Base-by-base conservation (phyloP, 2,329 filamentous ascomycete species). In the Fusarium globosum region DNA sequence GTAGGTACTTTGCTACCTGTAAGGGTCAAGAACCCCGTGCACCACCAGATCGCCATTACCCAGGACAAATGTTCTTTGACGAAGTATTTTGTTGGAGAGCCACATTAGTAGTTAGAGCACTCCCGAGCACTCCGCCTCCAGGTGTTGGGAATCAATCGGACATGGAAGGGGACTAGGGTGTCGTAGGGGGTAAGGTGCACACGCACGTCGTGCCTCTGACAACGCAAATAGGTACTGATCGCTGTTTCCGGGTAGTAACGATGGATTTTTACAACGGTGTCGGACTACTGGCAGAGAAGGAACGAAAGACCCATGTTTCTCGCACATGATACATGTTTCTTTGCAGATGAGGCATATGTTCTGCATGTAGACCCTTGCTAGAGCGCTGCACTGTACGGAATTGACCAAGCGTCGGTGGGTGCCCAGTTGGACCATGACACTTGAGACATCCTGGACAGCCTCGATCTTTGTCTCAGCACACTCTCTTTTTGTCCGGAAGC, bases 21-120 rank as follows among this genome's bases (percentile, higher is more conserved):
- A 33, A 66, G 59, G 38, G 20, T 52, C 39, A 43, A 46, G 58
- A 66, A 55, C 66, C 70, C 66, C 55, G 62, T 71, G 59, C 70
- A 66, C 71, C 58, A 59, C 49, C 62, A 71, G 71, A 73, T 73
- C 71, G 67, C 64, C 58, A 51, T 26, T 45, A 46, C 55, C 45
- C 61, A 57, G 41, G 33, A 30, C 42, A 38, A 36, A 43, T 51
- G 30, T 20, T 57, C 67, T 48, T 69, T 65, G 67, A 69, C n/a
- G 42, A 45, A 12, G 59, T 51, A 51, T 69, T 69, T 69, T 67
- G 28, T 35, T 55, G 26, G 41, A 43, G 41, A 45, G 26, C 21
- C 52, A 67, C 64, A 51, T 30, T 30, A 30, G 28, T 30, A 30
- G 28, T 30, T 51, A 35, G 28, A 45, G 33, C 46, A 45, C 33